A percentile compares a stretch with the other conserved stretches of the same genome.
Conservation (phyloP, 2,329 filamentous ascomycete species). For the Trichophaea hybrida region DNA sequence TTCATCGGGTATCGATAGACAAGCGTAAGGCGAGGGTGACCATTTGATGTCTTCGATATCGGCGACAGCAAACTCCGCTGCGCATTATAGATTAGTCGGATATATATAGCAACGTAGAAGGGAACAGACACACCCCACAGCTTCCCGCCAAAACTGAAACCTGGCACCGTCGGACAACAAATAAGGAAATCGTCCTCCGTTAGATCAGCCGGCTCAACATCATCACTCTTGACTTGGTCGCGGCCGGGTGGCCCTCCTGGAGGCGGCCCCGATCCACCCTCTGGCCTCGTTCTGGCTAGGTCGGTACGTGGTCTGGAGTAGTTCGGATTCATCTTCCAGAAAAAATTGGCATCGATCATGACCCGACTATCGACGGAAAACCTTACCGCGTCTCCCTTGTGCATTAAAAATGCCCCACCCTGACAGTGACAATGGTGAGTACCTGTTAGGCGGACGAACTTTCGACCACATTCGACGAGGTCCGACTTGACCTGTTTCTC, state of each 20-base stretch:
- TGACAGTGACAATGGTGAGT: slow-evolving; percentile 67
- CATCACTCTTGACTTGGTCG: slow-evolving; percentile 30
- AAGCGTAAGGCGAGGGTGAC: slow-evolving; percentile 71
- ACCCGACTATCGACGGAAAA: slow-evolving; percentile 79
- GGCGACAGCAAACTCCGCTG: slow-evolving; percentile 55
- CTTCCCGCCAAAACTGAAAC: slow-evolving; percentile 78
- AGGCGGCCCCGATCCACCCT: slow-evolving; percentile 38
- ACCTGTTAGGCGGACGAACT: slow-evolving; percentile 63
- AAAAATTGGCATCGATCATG: slow-evolving; percentile 74
- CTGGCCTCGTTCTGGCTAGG: too few species aligned
- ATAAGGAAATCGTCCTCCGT: slow-evolving; percentile 78
- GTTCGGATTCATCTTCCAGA: slow-evolving; percentile 74
- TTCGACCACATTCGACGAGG: slow-evolving; percentile 68
- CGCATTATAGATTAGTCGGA: too few species aligned
- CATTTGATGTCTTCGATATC: slow-evolving; percentile 67
- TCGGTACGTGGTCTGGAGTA: slow-evolving; percentile 66
- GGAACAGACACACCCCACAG: too few species aligned
- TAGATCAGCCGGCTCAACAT: slow-evolving; percentile 17
- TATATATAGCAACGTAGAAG: too few species aligned
- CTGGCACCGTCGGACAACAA: slow-evolving; percentile 68
- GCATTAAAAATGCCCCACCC: too few species aligned
- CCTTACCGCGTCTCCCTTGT: slow-evolving; percentile 55
- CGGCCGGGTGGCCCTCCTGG: slow-evolving; percentile 34
- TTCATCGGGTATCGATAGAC: slow-evolving; percentile 53
- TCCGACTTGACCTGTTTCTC: too few species aligned